Conservation (phyloP, 805 yeast species). For the Candida yuanshanica region DNA sequence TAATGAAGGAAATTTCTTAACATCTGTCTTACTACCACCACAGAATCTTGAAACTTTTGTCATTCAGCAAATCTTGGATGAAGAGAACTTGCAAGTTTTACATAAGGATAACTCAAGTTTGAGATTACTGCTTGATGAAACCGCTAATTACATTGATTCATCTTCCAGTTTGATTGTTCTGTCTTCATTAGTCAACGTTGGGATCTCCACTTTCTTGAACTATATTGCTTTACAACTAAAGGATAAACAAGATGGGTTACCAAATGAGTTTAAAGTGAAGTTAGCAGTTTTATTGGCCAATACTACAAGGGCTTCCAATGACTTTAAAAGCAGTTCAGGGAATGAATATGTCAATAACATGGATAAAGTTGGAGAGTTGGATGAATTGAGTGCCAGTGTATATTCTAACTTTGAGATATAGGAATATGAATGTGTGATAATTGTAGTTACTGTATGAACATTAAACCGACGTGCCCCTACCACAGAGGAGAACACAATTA, state of each 20-base stretch:
- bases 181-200: constrained; percentile 28
- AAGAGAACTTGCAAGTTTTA: constrained; percentile 30
- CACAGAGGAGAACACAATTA: too few relatives aligned
- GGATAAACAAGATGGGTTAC: constrained; percentile 18
- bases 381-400: constrained; percentile 84
- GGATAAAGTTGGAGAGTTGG: constrained; percentile 57
- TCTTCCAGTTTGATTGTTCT: constrained; percentile 30
- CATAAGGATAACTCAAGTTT: constrained; percentile 26
- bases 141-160: constrained; percentile 35
- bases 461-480: constrained; percentile 1
- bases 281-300: constrained; percentile 70
- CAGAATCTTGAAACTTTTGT: constrained; percentile 46
- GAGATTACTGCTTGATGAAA: constrained; percentile 35
- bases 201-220: constrained; percentile 31
- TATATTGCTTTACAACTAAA: constrained; percentile 20
- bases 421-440: too few relatives aligned
- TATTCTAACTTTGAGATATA: constrained; percentile 63
- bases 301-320: constrained; percentile 58
- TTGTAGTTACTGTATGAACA: too few relatives aligned
- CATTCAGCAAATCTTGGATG: constrained; percentile 46
- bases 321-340: constrained; percentile 35
- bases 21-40: constrained; percentile 43
- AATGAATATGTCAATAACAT: constrained; percentile 41
- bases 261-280: constrained; percentile 31
- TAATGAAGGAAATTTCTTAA: constrained; percentile 18